phyloP scores from a whole-genome alignment of 108 stramenopile species.

The Chaetoceros tenuissimus region DNA sequence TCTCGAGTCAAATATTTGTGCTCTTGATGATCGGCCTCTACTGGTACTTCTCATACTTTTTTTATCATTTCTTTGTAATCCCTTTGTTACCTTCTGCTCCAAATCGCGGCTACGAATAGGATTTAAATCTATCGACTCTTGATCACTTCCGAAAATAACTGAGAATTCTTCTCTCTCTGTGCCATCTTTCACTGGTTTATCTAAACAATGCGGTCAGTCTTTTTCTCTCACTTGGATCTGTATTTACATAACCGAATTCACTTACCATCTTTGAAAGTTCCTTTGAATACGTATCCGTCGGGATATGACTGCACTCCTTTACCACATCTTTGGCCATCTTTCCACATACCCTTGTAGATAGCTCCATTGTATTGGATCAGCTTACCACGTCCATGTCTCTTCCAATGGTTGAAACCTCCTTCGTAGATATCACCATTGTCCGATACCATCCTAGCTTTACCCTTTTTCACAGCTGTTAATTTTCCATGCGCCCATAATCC shows the following conservation, averaged over 20 bases:
- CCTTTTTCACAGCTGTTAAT: not conserved
- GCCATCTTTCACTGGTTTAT: not conserved
- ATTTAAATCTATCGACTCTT: not conserved
- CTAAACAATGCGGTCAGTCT: too few relatives aligned
- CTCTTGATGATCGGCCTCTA: too few relatives aligned
- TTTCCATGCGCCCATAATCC: not conserved
- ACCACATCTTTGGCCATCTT: slow-evolving; percentile 17
- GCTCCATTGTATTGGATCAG: slow-evolving; percentile 15
- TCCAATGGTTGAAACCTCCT: not conserved
- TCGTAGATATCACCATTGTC: not conserved
- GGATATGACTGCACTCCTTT: slow-evolving; percentile 5
- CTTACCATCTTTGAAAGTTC: not conserved
- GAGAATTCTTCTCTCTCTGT: not conserved
- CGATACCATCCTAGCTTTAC: not conserved
- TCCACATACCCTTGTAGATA: slow-evolving; percentile 25
- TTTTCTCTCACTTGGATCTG: too few relatives aligned
- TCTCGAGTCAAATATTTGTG: too few relatives aligned
- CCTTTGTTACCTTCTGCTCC: too few relatives aligned
- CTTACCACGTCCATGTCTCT: slow-evolving; percentile 12
- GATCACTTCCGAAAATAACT: not conserved
- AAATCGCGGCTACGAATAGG: too few relatives aligned
- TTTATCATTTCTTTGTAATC: too few relatives aligned
- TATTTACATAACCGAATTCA: too few relatives aligned
- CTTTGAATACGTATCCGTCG: not conserved
- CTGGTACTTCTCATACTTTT: too few relatives aligned